Base-by-base conservation (phyloP, 805 yeast species). In the Wickerhamiella dianesei region DNA sequence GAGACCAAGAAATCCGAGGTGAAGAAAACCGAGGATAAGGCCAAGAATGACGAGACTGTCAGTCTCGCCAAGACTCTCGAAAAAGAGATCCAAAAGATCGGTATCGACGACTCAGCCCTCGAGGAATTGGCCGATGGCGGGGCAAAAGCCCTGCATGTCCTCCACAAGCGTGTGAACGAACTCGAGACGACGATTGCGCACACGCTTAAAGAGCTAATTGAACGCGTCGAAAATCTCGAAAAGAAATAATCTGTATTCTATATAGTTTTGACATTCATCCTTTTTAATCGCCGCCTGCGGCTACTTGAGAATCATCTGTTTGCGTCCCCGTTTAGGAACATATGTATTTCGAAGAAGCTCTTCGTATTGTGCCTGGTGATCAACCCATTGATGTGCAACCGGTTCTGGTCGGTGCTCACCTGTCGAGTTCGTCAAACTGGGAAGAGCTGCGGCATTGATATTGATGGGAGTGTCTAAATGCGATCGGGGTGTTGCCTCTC, bases 311-410 rank as follows among this genome's bases (percentile, higher is more conserved):
- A 48, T 42, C 13, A 52, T 19, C 35, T 51, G 41, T 40, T 52
- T 54, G 17, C 57, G 48, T 12, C 58, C 58, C 18, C 49, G 45
- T 21, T 53, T 48, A 2, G 57, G 45, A 22, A 54, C 56, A 32
- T 48, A 50, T 2, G 57, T 52, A 16, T 50, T 47, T 20, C 37
- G 41, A 53, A 56, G 36, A 6, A 57, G 25, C 25, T 51, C 53
- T 14, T 54, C 56, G n/a, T 22, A 44, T 16, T 51, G 54, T 29
- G 49, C 53, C 21, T 29, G 41, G 14, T 43, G 42, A 40, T 51
- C 52, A 3, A 51, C 50, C 59, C 57, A 54, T n/a, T 43, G 45
- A n/a, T 46, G 46, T 39, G 35, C 12, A 19, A 43, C 44, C 47
- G 55, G 49, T 37, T 47, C 37, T 46, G 48, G 46, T 45, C 50